phyloP scores from a whole-genome alignment of 179 eudicot species.

The Silene vulgaris region DNA sequence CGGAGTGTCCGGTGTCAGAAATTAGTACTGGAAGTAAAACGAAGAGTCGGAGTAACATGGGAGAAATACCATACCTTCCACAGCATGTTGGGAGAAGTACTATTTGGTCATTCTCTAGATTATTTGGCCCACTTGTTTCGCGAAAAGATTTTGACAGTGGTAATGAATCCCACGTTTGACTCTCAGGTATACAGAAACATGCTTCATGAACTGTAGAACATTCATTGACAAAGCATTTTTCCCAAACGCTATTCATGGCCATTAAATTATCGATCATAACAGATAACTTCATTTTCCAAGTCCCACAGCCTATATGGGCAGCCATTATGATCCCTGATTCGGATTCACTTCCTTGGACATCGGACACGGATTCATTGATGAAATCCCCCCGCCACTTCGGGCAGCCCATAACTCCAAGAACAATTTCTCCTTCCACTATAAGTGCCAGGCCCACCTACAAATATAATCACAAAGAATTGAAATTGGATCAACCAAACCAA shows the following conservation, averaged over 20 bases:
- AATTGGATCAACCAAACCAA: slow-evolving; percentile 1
- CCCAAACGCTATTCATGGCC: slow-evolving; percentile 41
- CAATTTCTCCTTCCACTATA: slow-evolving; percentile 79
- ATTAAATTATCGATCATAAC: slow-evolving; percentile 25
- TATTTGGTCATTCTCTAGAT: slow-evolving; percentile 41
- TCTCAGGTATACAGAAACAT: slow-evolving; percentile 66
- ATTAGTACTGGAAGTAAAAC: background rate
- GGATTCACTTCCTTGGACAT: slow-evolving; percentile 26
- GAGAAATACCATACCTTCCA: slow-evolving; percentile 54
- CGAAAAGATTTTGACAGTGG: slow-evolving; percentile 55
- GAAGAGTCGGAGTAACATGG: background rate
- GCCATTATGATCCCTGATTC: slow-evolving; percentile 65
- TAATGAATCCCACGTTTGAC: slow-evolving; percentile 77
- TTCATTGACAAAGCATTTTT: slow-evolving; percentile 63
- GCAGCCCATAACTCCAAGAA: slow-evolving; percentile 88
- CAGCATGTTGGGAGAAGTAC: slow-evolving; percentile 64
- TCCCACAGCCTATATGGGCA: slow-evolving; percentile 82
- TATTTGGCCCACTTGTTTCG: slow-evolving; percentile 38
- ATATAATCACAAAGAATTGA: background rate
- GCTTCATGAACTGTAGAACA: slow-evolving; percentile 46
- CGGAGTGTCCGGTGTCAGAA: background rate
- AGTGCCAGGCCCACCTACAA: slow-evolving; percentile 90
- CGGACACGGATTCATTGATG: slow-evolving; percentile 13
- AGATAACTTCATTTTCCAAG: slow-evolving; percentile 57
- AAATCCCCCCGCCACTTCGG: slow-evolving; percentile 63